phyloP scores from a whole-genome alignment of 805 yeast species.

The Lachancea dasiensis region DNA sequence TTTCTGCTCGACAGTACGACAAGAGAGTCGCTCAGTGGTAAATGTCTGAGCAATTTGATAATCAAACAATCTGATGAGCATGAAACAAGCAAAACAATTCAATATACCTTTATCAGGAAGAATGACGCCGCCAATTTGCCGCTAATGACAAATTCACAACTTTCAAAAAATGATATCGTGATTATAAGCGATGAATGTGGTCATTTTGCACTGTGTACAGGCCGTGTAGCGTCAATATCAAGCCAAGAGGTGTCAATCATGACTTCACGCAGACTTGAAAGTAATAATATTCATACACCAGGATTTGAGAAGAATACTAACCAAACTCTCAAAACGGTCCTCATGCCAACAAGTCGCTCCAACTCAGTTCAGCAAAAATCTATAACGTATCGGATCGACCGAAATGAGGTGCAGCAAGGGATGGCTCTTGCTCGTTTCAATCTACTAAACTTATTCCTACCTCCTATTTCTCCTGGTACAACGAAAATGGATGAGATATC shows the following conservation, averaged over 20 bases:
- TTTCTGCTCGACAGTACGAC: constrained; percentile 47
- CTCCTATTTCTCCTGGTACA: constrained; percentile 32
- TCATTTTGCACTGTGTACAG: constrained; percentile 66
- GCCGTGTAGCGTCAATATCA: constrained; percentile 44
- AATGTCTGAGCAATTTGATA: constrained; percentile 47
- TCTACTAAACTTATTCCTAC: constrained; percentile 57
- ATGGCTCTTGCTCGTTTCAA: constrained; percentile 74
- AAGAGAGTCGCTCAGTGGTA: constrained; percentile 57
- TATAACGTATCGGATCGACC: constrained; percentile 60
- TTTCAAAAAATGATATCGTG: constrained; percentile 55
- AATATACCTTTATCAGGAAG: constrained; percentile 46
- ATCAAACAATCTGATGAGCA: constrained; percentile 30
- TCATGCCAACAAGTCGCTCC: constrained; percentile 16
- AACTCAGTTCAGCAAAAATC: constrained; percentile 7
- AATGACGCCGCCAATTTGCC: constrained; percentile 4
- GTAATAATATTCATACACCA: constrained; percentile 27
- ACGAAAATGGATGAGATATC: constrained; percentile 14
- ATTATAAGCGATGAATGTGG: constrained; percentile 77
- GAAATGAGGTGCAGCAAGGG: constrained; percentile 70
- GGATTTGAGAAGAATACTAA: constrained; percentile 40
- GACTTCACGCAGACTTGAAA: constrained; percentile 48
- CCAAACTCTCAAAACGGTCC: constrained; percentile 48
- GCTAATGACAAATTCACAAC: constrained; percentile 38
- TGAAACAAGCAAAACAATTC: constrained; percentile 26
- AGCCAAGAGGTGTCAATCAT: constrained; percentile 42